Evolutionary conservation across 2,329 filamentous ascomycete species (phyloP).

Genomic region (Fusarium marasasianum): DNA sequence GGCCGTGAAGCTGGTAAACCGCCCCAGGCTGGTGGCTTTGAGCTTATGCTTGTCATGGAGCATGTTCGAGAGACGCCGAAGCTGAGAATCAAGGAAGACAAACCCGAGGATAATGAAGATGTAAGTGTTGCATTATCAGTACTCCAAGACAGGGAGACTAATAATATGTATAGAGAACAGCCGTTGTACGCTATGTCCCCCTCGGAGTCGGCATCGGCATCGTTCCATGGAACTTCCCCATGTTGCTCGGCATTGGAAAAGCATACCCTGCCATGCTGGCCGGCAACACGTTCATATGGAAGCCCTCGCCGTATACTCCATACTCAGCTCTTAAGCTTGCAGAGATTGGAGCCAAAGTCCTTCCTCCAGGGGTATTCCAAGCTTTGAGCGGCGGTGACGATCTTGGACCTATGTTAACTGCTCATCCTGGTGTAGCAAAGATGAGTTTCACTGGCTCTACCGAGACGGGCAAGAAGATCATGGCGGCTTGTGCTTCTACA

Average conservation of each 20-base stretch:
- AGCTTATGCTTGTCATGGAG: conserved; percentile 1
- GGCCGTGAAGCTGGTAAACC: conserved; percentile 42
- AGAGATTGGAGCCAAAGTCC: conserved; percentile 65
- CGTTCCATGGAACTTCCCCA: conserved; percentile 39
- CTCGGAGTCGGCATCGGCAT: conserved; percentile 33
- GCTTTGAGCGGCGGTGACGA: conserved; percentile 67
- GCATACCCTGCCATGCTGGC: conserved; percentile 65
- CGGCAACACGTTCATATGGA: conserved; percentile 65
- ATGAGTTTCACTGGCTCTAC: conserved; percentile 71
- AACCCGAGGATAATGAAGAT: conserved; percentile 27
- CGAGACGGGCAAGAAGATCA: conserved; percentile 61
- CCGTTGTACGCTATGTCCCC: not conserved
- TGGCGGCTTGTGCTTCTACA: conserved; percentile 44
- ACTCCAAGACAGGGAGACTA: conserved; percentile 11
- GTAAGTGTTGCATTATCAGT: not conserved
- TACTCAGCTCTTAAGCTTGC: conserved; percentile 67
- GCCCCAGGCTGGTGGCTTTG: conserved; percentile 11
- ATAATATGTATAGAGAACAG: not conserved
- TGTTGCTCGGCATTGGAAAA: conserved; percentile 51
- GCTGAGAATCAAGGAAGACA: conserved; percentile 24
- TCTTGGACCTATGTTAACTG: conserved; percentile 65
- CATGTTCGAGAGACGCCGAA: not conserved
- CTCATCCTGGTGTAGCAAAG: conserved; percentile 66
- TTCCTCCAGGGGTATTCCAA: conserved; percentile 71
- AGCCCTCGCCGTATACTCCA: conserved; percentile 66